Percentiles rank a stretch among this genome's conserved stretches.
phyloP scores from a whole-genome alignment of 2,329 filamentous ascomycete species.

The Fusarium coffeatum region DNA sequence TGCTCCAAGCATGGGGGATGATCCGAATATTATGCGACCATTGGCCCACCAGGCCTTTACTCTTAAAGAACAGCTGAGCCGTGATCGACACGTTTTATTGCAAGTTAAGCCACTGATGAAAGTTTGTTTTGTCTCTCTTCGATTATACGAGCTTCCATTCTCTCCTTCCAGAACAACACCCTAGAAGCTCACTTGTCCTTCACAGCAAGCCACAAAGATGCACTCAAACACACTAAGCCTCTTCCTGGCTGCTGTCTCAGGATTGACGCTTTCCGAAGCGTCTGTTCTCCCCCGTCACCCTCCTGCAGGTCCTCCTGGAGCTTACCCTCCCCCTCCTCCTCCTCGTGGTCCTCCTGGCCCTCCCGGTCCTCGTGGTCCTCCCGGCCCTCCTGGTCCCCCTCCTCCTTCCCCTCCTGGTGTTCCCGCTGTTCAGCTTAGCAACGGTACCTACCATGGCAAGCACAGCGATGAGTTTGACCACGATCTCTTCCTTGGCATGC shows the following conservation, averaged over 20 bases:
- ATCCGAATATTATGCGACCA: conserved; percentile 1
- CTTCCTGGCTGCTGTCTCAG: conserved; percentile 28
- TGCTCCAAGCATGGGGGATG: neutral
- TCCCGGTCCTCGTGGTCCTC: neutral
- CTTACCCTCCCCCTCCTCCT: neutral
- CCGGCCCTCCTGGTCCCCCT: neutral
- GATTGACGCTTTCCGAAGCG: conserved; percentile 17
- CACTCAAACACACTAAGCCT: conserved; percentile 26
- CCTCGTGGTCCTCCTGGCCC: neutral
- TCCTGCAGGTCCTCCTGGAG: neutral
- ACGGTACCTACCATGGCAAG: conserved; percentile 35
- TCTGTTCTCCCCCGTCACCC: conserved; percentile 1
- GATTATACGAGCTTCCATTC: neutral
- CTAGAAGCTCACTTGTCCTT: conserved; percentile 6
- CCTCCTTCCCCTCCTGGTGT: neutral
- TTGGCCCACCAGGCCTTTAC: neutral
- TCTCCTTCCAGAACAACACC: conserved; percentile 7
- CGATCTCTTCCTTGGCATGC: conserved; percentile 35
- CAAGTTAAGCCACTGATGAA: neutral
- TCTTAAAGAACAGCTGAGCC: conserved; percentile 6
- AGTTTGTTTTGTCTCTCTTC: neutral
- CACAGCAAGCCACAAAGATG: conserved; percentile 19
- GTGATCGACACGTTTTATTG: conserved; percentile 2
- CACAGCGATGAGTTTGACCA: conserved; percentile 29
- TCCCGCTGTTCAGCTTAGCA: conserved; percentile 15